Conservation (phyloP, 148 eudicot species). For the Persicaria maculosa region DNA sequence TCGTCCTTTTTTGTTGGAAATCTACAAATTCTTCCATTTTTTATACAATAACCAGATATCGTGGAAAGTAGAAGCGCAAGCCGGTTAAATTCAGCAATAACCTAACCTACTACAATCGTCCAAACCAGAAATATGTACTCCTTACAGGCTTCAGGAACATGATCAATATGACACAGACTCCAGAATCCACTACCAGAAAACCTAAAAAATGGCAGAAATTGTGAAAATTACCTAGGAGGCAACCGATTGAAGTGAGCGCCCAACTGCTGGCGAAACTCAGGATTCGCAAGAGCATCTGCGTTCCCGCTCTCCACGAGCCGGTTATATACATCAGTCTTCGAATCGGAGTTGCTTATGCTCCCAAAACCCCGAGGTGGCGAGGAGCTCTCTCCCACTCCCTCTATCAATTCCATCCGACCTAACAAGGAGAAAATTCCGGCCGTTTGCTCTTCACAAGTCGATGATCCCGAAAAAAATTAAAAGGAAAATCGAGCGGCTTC, state of each 20-base stretch:
- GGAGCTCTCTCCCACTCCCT: slow-evolving; percentile 85
- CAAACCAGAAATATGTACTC: no score
- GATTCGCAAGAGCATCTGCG: slow-evolving; percentile 52
- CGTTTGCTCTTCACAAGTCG: neutral
- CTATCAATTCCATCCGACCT: slow-evolving; percentile 50
- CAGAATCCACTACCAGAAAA: neutral
- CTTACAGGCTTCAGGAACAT: neutral
- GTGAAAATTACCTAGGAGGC: slow-evolving; percentile 55
- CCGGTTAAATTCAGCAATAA: no score
- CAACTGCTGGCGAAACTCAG: slow-evolving; percentile 51
- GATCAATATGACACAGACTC: neutral
- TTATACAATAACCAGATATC: no score
- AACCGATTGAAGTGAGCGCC: slow-evolving; percentile 80
- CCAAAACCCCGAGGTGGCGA: slow-evolving; percentile 66
- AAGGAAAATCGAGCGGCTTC: neutral
- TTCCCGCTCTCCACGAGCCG: slow-evolving; percentile 54
- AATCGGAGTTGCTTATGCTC: slow-evolving; percentile 37
- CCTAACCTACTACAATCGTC: no score
- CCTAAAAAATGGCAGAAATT: neutral
- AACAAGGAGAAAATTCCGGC: neutral
- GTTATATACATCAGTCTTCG: slow-evolving; percentile 57
- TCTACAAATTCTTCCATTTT: no score
- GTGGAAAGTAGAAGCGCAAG: no score
- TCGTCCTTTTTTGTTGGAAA: no score
- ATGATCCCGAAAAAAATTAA: neutral